Evolutionary conservation across 345 rosid species (phyloP).

Genomic region (Crucihimalaya himalaica): DNA sequence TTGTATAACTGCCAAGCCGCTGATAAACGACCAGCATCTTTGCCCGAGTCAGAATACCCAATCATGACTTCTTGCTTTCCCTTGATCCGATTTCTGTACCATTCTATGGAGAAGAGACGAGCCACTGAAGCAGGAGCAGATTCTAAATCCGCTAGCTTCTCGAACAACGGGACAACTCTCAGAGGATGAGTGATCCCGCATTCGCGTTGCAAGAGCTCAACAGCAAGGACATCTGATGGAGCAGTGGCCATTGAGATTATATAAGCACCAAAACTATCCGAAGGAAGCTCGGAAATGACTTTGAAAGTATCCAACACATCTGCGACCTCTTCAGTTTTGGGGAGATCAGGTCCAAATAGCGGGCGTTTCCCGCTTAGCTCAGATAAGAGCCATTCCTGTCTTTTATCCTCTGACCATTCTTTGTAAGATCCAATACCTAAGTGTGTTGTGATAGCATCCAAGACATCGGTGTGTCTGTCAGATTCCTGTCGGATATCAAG

Average conservation of each 20-base stretch:
- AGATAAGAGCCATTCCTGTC: slow-evolving; percentile 90
- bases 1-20: slow-evolving; percentile 97
- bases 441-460: slow-evolving; percentile 86
- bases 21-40: slow-evolving; percentile 94
- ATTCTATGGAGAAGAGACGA: slow-evolving; percentile 90
- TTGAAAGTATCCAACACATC: slow-evolving; percentile 86
- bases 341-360: slow-evolving; percentile 93
- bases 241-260: slow-evolving; percentile 98
- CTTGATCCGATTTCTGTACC: slow-evolving; percentile 82
- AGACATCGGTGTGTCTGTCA: slow-evolving; percentile 87
- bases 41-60: slow-evolving; percentile 96
- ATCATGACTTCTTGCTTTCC: slow-evolving; percentile 99
- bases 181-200: slow-evolving; percentile 76
- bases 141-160: slow-evolving; percentile 92
- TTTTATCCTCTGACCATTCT: slow-evolving; percentile 85
- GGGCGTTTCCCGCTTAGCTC: slow-evolving; percentile 94
- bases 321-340: slow-evolving; percentile 85
- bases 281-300: slow-evolving; percentile 81
- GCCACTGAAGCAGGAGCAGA: slow-evolving; percentile 92
- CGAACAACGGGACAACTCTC: slow-evolving; percentile 94
- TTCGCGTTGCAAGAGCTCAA: slow-evolving; percentile 94
- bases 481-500: slow-evolving; percentile 97
- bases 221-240: slow-evolving; percentile 91
- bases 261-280: slow-evolving; percentile 87
- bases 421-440: slow-evolving; percentile 76